A percentile compares a stretch with the other conserved stretches of the same genome.
phyloP scores from a whole-genome alignment of 2,329 filamentous ascomycete genomes.

The Neonectria ditissima region DNA sequence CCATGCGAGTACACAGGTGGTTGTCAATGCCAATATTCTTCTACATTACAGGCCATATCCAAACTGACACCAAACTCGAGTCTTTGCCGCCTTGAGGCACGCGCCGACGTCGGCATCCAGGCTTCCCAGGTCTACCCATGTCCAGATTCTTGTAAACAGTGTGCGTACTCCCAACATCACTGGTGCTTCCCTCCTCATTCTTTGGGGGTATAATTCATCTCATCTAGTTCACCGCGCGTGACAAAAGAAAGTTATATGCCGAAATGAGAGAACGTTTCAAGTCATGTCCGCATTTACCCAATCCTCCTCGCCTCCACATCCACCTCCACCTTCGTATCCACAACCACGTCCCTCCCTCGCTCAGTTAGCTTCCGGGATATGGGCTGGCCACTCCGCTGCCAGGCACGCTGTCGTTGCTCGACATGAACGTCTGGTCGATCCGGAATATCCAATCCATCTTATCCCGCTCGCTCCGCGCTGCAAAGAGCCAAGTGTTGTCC shows the following conservation, averaged over 20 bases:
- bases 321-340: background rate
- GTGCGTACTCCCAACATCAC: conserved; percentile 36
- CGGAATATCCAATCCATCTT: conserved; percentile 98
- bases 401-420: conserved; percentile 57
- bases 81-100: conserved; percentile 11
- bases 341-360: conserved; percentile 10
- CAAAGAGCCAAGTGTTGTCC: conserved; percentile 95
- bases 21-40: conserved; percentile 6
- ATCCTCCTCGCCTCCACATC: background rate
- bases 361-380: conserved; percentile 49
- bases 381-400: conserved; percentile 54
- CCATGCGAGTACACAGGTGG: background rate
- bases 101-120: conserved; percentile 20
- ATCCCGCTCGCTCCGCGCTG: conserved; percentile 86
- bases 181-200: conserved; percentile 41
- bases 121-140: conserved; percentile 36
- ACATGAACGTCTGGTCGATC: conserved; percentile 83
- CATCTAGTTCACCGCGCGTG: conserved; percentile 46
- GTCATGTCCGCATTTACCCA: conserved; percentile 43
- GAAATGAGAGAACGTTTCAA: conserved; percentile 44
- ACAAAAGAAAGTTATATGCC: conserved; percentile 45
- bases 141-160: conserved; percentile 37
- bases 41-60: conserved; percentile 24
- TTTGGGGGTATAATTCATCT: conserved; percentile 47
- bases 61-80: conserved; percentile 14